Evolutionary conservation across 1,284 basidiomycete species (phyloP).

Genomic region (Sanghuangporus sanghuang): DNA sequence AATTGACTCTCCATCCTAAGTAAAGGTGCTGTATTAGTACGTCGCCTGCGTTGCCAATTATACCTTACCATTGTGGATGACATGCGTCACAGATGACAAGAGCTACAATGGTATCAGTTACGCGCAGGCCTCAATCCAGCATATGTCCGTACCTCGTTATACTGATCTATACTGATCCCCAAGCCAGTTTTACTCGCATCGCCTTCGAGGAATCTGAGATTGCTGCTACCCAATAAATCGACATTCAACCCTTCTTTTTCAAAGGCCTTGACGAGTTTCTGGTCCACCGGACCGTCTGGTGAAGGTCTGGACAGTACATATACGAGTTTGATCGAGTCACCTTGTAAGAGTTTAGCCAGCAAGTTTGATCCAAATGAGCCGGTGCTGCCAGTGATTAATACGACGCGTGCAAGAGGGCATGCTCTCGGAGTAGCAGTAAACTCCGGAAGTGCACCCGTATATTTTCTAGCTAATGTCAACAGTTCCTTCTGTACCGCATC

Average conservation of each 20-base stretch:
- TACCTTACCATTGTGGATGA: slow-evolving; percentile 32
- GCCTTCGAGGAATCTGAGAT: slow-evolving; percentile 25
- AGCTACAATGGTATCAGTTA: slow-evolving; percentile 12
- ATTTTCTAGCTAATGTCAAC: slow-evolving; percentile 20
- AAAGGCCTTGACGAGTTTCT: slow-evolving; percentile 26
- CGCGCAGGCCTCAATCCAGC: neutral
- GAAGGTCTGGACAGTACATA: slow-evolving; percentile 32
- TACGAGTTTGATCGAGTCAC: slow-evolving; percentile 22
- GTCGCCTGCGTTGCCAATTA: neutral
- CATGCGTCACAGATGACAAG: slow-evolving; percentile 22
- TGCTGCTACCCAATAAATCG: slow-evolving; percentile 11
- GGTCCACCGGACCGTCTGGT: slow-evolving; percentile 14
- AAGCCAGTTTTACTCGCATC: slow-evolving; percentile 19
- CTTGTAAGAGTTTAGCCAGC: slow-evolving; percentile 25
- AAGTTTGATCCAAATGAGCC: slow-evolving; percentile 31
- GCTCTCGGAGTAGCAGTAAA: slow-evolving; percentile 2
- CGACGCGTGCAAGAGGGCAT: slow-evolving; percentile 9
- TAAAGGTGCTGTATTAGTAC: neutral
- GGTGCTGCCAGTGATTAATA: slow-evolving; percentile 34
- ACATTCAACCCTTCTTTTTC: slow-evolving; percentile 20
- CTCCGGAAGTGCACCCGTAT: slow-evolving; percentile 15
- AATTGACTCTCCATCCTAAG: slow-evolving; percentile 41
- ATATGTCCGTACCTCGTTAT: neutral
- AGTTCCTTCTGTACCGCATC: slow-evolving; percentile 7
- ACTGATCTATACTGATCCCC: neutral